phyloP scores from a whole-genome alignment of 129 eudicot species.

The Saposhnikovia divaricata region DNA sequence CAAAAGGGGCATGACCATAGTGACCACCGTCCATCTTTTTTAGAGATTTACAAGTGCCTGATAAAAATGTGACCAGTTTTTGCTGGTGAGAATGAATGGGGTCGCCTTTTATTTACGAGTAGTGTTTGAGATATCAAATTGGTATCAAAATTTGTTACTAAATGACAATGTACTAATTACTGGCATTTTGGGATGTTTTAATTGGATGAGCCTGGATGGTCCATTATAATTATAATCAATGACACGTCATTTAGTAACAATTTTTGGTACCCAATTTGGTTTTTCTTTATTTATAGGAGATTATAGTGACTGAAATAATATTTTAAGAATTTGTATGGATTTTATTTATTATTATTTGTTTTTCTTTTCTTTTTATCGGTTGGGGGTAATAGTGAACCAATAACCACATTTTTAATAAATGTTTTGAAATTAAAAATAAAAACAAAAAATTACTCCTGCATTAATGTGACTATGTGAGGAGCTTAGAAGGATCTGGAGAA shows the following conservation, averaged over 20 bases:
- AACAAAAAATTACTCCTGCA: too few relatives aligned
- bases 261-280: too few relatives aligned
- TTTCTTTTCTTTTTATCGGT: background rate
- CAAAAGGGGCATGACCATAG: background rate
- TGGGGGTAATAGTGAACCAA: background rate
- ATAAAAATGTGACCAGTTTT: background rate
- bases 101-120: background rate
- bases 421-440: background rate
- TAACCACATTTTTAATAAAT: background rate
- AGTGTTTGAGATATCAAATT: too few relatives aligned
- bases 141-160: too few relatives aligned
- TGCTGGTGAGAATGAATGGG: background rate
- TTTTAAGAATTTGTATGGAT: background rate
- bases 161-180: too few relatives aligned
- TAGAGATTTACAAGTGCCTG: background rate
- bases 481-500: background rate
- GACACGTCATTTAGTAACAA: too few relatives aligned
- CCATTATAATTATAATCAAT: too few relatives aligned
- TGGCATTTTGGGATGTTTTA: too few relatives aligned
- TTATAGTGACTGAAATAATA: background rate
- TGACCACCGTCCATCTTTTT: background rate
- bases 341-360: background rate
- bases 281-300: constrained; percentile 1
- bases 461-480: background rate
- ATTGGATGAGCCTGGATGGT: too few relatives aligned